These are phyloP conservation scores for Pythium insidiosum DNA, from an alignment of 352 stramenopile species.

Conservation along the genomic window DNA sequence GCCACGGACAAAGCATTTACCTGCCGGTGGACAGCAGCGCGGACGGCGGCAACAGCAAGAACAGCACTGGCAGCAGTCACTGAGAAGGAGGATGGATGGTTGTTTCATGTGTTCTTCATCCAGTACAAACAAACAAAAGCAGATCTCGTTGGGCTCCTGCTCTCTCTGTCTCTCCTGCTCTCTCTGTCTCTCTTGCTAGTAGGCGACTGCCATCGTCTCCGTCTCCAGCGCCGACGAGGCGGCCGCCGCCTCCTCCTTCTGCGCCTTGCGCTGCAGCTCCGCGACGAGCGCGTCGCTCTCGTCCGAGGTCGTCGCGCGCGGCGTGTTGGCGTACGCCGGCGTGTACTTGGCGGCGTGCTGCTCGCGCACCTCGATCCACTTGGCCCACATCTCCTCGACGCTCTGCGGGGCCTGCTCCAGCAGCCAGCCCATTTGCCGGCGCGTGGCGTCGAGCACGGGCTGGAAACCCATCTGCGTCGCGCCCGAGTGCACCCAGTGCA, in stretches of 20 bases:
- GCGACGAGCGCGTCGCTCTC: constrained; percentile 15
- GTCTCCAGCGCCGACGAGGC: not conserved
- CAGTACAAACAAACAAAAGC: too few species aligned
- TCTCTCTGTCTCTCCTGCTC: too few species aligned
- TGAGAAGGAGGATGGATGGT: too few species aligned
- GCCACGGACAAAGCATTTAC: constrained; percentile 59
- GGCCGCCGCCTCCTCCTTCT: not conserved
- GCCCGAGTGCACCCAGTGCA: constrained; percentile 75
- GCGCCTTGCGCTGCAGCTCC: constrained; percentile 14
- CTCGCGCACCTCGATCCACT: constrained; percentile 75
- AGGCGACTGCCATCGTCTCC: not conserved
- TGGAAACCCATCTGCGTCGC: constrained; percentile 83
- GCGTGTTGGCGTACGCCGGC: constrained; percentile 14
- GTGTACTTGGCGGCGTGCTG: constrained; percentile 54
- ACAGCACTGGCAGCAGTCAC: too few species aligned
- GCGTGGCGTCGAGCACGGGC: constrained; percentile 65
- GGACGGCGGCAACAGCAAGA: too few species aligned
- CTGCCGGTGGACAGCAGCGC: too few species aligned
- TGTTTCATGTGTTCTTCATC: too few species aligned
- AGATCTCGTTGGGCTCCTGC: too few species aligned
- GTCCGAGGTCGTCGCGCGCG: not conserved
- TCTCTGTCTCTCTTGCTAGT: too few species aligned
- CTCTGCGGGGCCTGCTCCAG: constrained; percentile 60
- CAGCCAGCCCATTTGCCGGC: constrained; percentile 75
- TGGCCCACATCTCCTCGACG: constrained; percentile 82